phyloP scores from a whole-genome alignment of 768 basidiomycete genomes.

The Suillus occidentalis region DNA sequence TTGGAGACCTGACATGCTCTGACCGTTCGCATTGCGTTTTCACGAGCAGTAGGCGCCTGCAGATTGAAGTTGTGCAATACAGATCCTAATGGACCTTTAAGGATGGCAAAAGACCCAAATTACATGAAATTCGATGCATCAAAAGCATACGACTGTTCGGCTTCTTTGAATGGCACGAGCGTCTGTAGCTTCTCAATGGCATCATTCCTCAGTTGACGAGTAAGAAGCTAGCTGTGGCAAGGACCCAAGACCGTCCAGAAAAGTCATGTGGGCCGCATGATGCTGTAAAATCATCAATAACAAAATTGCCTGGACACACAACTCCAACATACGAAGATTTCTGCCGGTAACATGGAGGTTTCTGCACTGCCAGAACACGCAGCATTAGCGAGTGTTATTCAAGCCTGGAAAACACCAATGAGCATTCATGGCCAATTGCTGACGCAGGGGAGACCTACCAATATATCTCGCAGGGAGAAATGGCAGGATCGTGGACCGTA shows the following conservation, averaged over 20 bases:
- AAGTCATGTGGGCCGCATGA: conserved; percentile 91
- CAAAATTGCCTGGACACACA: not conserved
- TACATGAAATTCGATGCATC: conserved; percentile 43
- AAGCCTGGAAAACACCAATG: conserved; percentile 54
- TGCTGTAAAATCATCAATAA: conserved; percentile 49
- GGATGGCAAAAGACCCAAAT: conserved; percentile 75
- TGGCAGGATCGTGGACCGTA: conserved; percentile 58
- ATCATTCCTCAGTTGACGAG: conserved; percentile 60
- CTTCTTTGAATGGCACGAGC: conserved; percentile 48
- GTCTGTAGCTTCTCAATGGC: conserved; percentile 54
- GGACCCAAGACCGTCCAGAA: conserved; percentile 87
- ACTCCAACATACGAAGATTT: conserved; percentile 66
- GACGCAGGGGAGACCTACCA: conserved; percentile 51
- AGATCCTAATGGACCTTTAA: conserved; percentile 49
- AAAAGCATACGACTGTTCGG: conserved; percentile 28
- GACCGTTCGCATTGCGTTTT: conserved; percentile 85
- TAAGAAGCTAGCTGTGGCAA: conserved; percentile 71
- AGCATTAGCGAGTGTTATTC: too few species aligned
- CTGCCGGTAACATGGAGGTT: conserved; percentile 35
- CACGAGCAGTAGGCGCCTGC: conserved; percentile 82
- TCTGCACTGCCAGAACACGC: conserved; percentile 37
- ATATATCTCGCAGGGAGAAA: conserved; percentile 81
- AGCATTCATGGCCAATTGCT: conserved; percentile 1
- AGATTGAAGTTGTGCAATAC: conserved; percentile 65
- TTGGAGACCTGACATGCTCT: conserved; percentile 89